Evolutionary conservation across 148 eudicot species (phyloP).

Genomic region (Oxyria digyna): DNA sequence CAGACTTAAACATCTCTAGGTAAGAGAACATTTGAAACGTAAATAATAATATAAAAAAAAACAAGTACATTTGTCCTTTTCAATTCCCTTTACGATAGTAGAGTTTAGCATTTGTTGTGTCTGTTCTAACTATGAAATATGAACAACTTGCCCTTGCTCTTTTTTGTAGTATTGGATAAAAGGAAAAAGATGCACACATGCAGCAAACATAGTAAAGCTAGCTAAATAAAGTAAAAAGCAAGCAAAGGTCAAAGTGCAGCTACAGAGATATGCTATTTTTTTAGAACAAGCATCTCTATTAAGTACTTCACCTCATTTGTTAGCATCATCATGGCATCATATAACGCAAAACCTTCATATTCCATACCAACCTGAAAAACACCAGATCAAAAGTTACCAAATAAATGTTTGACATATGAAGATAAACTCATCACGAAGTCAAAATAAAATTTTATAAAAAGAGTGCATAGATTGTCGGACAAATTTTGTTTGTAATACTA

Average conservation of each 20-base stretch:
- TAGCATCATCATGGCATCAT: slow-evolving; percentile 80
- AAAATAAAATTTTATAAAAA: not conserved
- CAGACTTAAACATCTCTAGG: not conserved
- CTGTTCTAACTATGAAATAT: not conserved
- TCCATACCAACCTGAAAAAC: slow-evolving; percentile 68
- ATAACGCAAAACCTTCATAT: slow-evolving; percentile 85
- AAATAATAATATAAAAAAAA: not conserved
- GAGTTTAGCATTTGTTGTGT: not conserved
- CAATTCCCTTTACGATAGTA: not conserved
- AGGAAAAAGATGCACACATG: not conserved
- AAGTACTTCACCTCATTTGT: slow-evolving; percentile 41
- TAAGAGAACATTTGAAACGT: not conserved
- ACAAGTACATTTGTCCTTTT: not conserved
- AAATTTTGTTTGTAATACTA: not conserved
- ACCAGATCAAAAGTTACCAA: not conserved
- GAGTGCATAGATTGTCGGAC: no score
- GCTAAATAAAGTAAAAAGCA: not conserved
- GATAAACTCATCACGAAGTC: not conserved
- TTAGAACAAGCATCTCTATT: not conserved
- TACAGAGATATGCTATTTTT: not conserved
- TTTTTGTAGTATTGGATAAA: not conserved
- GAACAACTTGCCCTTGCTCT: not conserved
- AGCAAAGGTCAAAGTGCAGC: not conserved
- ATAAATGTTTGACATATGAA: not conserved
- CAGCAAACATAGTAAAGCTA: not conserved